These are phyloP conservation scores for Beauveria pseudobassiana DNA, from an alignment of 2,329 filamentous ascomycete genomes.

Conservation along the genomic window DNA sequence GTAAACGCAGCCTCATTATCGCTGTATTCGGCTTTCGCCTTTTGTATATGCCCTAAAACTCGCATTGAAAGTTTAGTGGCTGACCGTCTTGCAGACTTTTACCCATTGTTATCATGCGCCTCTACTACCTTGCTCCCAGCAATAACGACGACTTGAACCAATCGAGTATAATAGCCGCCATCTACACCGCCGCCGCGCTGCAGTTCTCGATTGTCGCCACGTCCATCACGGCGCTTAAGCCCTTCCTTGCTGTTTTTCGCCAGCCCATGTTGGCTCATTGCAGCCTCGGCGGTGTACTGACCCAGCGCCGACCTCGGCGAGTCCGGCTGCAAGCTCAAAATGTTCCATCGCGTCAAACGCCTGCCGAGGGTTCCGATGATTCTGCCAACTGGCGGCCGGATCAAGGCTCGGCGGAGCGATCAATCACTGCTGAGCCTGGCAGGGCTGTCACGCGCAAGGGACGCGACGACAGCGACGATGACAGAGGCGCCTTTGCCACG, in stretches of 20 bases:
- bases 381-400: constrained; percentile 9
- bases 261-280: background rate
- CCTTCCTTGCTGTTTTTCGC: constrained; percentile 10
- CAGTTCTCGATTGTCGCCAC: constrained; percentile 11
- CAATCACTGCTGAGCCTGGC: background rate
- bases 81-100: background rate
- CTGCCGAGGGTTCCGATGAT: background rate
- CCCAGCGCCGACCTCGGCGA: background rate
- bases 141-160: constrained; percentile 1
- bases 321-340: constrained; percentile 2
- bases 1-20: constrained; percentile 7
- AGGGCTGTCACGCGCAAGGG: background rate
- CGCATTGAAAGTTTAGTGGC: too few species aligned
- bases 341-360: constrained; percentile 7
- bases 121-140: constrained; percentile 2
- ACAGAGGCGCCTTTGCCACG: background rate
- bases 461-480: background rate
- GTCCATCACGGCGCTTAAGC: constrained; percentile 10
- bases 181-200: constrained; percentile 8
- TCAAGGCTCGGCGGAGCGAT: background rate
- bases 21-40: constrained; percentile 10
- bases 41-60: background rate
- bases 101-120: background rate
- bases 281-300: background rate
- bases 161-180: constrained; percentile 4